These are phyloP conservation scores for Centrapalus pauciflorus DNA, from an alignment of 129 eudicot genomes.

Conservation along the genomic window DNA sequence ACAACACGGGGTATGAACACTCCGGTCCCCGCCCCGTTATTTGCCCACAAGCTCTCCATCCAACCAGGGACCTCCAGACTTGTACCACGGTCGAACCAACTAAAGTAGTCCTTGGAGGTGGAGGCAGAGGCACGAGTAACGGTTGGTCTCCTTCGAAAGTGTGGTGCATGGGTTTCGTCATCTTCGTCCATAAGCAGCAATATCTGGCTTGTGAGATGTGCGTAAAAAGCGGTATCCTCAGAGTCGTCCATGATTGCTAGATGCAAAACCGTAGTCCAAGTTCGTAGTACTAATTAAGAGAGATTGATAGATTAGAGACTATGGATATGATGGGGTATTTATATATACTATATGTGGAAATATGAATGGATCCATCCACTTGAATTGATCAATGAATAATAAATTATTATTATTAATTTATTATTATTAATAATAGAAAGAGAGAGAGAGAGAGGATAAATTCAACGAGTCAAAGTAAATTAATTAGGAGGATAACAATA, in stretches of 20 bases:
- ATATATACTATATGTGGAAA: no score
- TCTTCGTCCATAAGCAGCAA: constrained; percentile 40
- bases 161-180: constrained; percentile 7
- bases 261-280: neutral
- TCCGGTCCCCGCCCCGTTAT: constrained; percentile 53
- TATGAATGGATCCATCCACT: no score
- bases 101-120: constrained; percentile 29
- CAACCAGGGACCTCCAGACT: constrained; percentile 41
- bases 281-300: neutral
- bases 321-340: neutral
- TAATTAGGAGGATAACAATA: neutral
- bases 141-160: neutral
- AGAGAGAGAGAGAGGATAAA: no score
- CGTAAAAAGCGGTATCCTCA: constrained; percentile 37
- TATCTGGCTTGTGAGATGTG: constrained; percentile 47
- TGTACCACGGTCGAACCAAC: constrained; percentile 44
- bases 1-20: constrained; percentile 67
- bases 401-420: no score
- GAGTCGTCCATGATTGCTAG: constrained; percentile 7
- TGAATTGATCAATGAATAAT: no score
- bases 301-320: neutral
- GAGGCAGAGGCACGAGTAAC: neutral
- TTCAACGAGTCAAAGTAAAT: neutral
- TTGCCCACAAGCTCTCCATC: constrained; percentile 55
- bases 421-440: no score